These are phyloP conservation scores for Malassezia yamatoensis DNA, from an alignment of 1,284 basidiomycete genomes.

Conservation along the genomic window DNA sequence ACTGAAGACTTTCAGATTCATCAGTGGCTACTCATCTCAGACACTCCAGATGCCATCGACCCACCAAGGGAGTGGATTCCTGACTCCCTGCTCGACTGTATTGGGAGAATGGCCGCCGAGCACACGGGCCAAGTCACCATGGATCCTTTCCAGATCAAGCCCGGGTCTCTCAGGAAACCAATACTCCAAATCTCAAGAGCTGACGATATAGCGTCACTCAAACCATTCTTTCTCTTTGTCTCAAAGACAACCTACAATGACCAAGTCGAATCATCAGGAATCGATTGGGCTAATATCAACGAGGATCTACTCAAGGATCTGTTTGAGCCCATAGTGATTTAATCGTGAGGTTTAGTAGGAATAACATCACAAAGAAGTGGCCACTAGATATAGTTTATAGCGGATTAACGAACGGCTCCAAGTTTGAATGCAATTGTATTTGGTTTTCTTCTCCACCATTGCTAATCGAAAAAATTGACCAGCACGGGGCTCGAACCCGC, in stretches of 20 bases:
- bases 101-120: not conserved
- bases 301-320: constrained; percentile 24
- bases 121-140: not conserved
- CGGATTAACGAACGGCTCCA: no score
- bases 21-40: constrained; percentile 97
- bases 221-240: constrained; percentile 17
- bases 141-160: not conserved
- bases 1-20: constrained; percentile 99
- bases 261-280: not conserved
- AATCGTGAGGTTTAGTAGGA: not conserved
- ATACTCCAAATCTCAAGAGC: constrained; percentile 2
- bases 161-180: not conserved
- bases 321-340: constrained; percentile 18
- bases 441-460: no score
- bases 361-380: no score
- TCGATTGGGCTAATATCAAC: constrained; percentile 23
- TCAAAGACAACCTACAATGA: constrained; percentile 13
- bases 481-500: constrained; percentile 25
- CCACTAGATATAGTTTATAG: no score
- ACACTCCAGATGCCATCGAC: constrained; percentile 89
- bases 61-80: constrained; percentile 71
- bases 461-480: constrained; percentile 21
- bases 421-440: no score
- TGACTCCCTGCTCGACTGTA: constrained; percentile 70
- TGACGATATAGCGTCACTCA: constrained; percentile 5